Conservation (phyloP, 768 basidiomycete species). For the Gymnopilus junonius region DNA sequence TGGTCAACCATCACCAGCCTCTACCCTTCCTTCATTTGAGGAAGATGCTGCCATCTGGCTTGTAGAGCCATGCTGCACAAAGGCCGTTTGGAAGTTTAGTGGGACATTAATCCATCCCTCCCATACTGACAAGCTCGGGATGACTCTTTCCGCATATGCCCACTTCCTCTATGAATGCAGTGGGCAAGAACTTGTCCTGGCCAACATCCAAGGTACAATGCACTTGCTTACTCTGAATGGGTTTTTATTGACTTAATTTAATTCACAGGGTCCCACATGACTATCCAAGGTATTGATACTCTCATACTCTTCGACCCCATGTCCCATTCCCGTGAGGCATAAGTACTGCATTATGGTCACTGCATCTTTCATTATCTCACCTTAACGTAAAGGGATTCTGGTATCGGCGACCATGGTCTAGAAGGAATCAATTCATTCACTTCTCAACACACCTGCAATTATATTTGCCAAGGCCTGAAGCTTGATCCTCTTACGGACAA, state of each 20-base stretch:
- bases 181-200: conserved; percentile 11
- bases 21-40: neutral
- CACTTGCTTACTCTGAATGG: no score
- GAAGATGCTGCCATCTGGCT: conserved; percentile 10
- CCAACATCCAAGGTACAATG: conserved; percentile 21
- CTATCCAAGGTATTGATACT: neutral
- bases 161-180: conserved; percentile 18
- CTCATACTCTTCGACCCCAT: conserved; percentile 15
- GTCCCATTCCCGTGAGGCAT: conserved; percentile 7
- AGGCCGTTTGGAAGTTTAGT: conserved; percentile 12
- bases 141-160: conserved; percentile 6
- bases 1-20: conserved; percentile 1
- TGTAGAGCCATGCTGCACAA: conserved; percentile 16
- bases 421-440: conserved; percentile 12
- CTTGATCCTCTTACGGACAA: neutral
- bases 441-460: conserved; percentile 14
- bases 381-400: conserved; percentile 11
- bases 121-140: conserved; percentile 9
- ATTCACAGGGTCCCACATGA: conserved; percentile 9
- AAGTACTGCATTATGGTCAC: neutral
- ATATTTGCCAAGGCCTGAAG: conserved; percentile 9
- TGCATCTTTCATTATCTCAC: neutral
- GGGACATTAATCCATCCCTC: conserved; percentile 13
- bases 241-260: neutral
- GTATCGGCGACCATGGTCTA: conserved; percentile 15